Evolutionary conservation across 2,329 filamentous ascomycete genomes (phyloP).

Genomic region (Reticulascus tulasneorum): DNA sequence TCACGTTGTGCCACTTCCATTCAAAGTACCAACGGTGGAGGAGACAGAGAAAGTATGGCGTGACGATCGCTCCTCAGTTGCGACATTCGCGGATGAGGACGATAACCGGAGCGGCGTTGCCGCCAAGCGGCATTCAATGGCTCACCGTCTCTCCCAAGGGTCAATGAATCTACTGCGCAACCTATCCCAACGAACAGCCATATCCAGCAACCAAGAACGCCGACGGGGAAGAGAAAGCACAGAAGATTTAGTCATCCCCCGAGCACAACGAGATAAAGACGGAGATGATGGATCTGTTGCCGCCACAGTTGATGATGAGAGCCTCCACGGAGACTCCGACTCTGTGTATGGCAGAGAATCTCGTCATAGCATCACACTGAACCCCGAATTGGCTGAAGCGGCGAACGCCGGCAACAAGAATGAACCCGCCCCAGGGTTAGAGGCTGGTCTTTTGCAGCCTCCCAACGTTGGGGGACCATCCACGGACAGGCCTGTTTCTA

Average conservation of each 20-base stretch:
- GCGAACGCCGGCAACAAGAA: conserved; percentile 5
- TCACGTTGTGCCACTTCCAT: conserved; percentile 61
- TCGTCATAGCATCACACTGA: conserved; percentile 33
- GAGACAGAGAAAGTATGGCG: conserved; percentile 39
- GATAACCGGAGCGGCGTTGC: conserved; percentile 25
- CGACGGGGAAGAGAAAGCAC: conserved; percentile 32
- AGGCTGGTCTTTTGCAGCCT: no score
- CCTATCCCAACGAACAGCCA: conserved; percentile 26
- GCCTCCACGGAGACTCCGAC: conserved; percentile 34
- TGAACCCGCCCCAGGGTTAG: not conserved
- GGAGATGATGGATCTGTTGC: conserved; percentile 51
- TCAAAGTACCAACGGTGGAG: conserved; percentile 50
- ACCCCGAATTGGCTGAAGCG: conserved; percentile 29
- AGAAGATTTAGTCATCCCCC: conserved; percentile 42
- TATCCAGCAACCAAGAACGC: conserved; percentile 11
- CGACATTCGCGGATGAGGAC: conserved; percentile 64
- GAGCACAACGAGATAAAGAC: conserved; percentile 17
- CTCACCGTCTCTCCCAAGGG: conserved; percentile 44
- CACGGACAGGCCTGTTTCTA: conserved; percentile 17
- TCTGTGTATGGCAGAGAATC: conserved; percentile 21
- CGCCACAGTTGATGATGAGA: conserved; percentile 54
- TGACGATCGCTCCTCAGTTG: conserved; percentile 62
- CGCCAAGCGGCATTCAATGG: conserved; percentile 33
- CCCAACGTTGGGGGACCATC: not conserved
- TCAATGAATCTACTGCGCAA: conserved; percentile 36